Evolutionary conservation across 495 filamentous ascomycete genomes (phyloP).

Genomic region (Halenospora varia): DNA sequence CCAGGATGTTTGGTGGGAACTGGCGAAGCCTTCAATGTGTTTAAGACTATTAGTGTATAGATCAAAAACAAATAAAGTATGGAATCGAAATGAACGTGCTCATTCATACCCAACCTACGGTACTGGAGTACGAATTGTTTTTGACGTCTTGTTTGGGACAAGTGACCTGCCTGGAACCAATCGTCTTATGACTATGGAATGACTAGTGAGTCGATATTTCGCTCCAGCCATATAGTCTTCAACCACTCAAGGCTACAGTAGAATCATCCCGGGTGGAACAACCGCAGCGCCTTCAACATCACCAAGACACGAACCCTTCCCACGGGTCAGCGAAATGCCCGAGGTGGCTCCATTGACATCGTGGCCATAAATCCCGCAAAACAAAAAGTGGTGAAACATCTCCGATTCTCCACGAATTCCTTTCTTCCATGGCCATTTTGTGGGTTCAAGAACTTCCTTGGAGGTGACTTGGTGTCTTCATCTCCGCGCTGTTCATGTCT

Average conservation of each 20-base stretch:
- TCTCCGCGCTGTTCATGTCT: background rate
- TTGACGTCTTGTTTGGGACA: background rate
- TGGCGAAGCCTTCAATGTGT: constrained; percentile 78
- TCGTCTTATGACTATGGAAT: background rate
- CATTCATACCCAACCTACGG: background rate
- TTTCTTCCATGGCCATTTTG: background rate
- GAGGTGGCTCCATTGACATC: background rate
- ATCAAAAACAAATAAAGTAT: constrained; percentile 12
- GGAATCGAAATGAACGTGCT: background rate
- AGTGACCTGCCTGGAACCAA: background rate
- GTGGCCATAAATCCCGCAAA: background rate
- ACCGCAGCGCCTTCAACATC: background rate
- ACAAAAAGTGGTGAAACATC: background rate
- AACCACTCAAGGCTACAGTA: background rate
- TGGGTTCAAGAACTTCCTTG: background rate
- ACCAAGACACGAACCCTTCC: background rate
- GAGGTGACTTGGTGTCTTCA: no score
- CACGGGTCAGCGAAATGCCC: background rate
- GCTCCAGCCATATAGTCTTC: background rate
- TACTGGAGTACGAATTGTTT: no score
- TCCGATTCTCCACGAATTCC: background rate
- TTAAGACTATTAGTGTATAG: constrained; percentile 65
- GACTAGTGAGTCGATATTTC: background rate
- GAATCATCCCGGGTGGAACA: background rate
- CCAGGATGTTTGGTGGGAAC: constrained; percentile 89